Conservation (phyloP, 345 rosid species). For the Camelina hispida region DNA sequence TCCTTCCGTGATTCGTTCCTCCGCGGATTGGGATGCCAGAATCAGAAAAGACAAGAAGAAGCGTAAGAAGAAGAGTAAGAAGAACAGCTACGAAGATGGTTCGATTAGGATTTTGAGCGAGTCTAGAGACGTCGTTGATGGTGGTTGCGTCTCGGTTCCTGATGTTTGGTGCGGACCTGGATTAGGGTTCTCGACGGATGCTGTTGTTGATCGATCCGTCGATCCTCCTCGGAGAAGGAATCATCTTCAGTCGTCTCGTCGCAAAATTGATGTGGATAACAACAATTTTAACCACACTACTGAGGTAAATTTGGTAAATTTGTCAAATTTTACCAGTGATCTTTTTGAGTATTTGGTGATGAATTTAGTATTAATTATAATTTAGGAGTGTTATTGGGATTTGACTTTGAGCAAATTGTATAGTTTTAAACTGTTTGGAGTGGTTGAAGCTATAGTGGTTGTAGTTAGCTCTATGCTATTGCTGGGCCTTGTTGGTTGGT, state of each 20-base stretch:
- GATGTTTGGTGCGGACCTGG: slow-evolving; percentile 97
- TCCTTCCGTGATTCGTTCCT: slow-evolving; percentile 72
- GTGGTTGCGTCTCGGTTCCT: slow-evolving; percentile 58
- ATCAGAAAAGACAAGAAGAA: slow-evolving; percentile 54
- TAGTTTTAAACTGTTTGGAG: slow-evolving; percentile 28
- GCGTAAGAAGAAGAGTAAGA: slow-evolving; percentile 43
- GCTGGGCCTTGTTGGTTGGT: slow-evolving; percentile 34
- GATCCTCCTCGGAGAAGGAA: slow-evolving; percentile 62
- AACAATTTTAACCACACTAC: slow-evolving; percentile 48
- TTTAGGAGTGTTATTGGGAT: not conserved
- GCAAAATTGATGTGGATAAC: slow-evolving; percentile 66
- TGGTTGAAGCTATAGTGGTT: slow-evolving; percentile 35
- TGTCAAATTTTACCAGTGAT: not conserved
- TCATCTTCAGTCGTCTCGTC: slow-evolving; percentile 55
- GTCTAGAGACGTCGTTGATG: slow-evolving; percentile 36
- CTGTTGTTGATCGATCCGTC: slow-evolving; percentile 60
- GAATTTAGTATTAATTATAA: not conserved
- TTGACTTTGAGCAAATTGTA: slow-evolving; percentile 15
- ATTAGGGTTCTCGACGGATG: slow-evolving; percentile 77
- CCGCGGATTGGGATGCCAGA: slow-evolving; percentile 72
- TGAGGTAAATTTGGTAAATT: slow-evolving; percentile 42
- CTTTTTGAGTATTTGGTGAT: slow-evolving; percentile 12
- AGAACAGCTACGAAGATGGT: slow-evolving; percentile 31
- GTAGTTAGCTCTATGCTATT: slow-evolving; percentile 19
- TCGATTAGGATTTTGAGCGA: slow-evolving; percentile 37